Percentiles rank a stretch among this genome's conserved stretches.
These are phyloP conservation scores for Hemileia vastatrix DNA, from an alignment of 1,284 basidiomycete genomes.

Conservation along the genomic window DNA sequence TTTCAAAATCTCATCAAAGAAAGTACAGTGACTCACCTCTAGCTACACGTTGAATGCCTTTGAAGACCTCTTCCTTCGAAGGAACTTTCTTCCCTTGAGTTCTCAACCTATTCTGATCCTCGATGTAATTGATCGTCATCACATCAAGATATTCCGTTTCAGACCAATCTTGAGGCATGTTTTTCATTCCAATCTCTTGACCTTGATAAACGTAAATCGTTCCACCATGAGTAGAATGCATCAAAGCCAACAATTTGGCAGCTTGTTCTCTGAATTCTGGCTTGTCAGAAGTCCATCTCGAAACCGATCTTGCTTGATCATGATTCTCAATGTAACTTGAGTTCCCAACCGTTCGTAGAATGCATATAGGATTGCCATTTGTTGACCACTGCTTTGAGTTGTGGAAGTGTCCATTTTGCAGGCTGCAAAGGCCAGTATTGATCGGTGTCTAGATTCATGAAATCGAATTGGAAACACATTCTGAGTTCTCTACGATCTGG, in stretches of 20 bases:
- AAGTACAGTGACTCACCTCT: too few relatives aligned
- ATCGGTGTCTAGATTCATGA: background rate
- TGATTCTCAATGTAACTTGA: slow-evolving; percentile 53
- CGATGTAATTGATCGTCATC: slow-evolving; percentile 46
- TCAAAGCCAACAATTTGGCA: slow-evolving; percentile 57
- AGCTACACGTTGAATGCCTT: background rate
- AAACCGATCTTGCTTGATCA: slow-evolving; percentile 57
- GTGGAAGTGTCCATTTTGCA: background rate
- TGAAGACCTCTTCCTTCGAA: slow-evolving; percentile 6
- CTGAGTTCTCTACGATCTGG: slow-evolving; percentile 3
- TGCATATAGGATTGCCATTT: background rate
- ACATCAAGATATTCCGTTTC: slow-evolving; percentile 65
- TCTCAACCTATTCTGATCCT: too few relatives aligned
- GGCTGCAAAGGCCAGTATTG: slow-evolving; percentile 11
- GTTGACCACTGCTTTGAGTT: slow-evolving; percentile 12
- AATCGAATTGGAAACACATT: background rate
- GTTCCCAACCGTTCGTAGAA: slow-evolving; percentile 1
- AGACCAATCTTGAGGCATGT: slow-evolving; percentile 58
- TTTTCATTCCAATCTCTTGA: slow-evolving; percentile 61
- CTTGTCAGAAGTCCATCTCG: slow-evolving; percentile 58
- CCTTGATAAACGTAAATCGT: slow-evolving; percentile 66
- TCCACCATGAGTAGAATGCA: slow-evolving; percentile 56
- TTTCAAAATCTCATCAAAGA: too few relatives aligned
- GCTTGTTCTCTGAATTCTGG: slow-evolving; percentile 52
- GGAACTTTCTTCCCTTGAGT: slow-evolving; percentile 1